Evolutionary conservation across 805 yeast genomes (phyloP).

Genomic region (Wickerhamomyces alni): DNA sequence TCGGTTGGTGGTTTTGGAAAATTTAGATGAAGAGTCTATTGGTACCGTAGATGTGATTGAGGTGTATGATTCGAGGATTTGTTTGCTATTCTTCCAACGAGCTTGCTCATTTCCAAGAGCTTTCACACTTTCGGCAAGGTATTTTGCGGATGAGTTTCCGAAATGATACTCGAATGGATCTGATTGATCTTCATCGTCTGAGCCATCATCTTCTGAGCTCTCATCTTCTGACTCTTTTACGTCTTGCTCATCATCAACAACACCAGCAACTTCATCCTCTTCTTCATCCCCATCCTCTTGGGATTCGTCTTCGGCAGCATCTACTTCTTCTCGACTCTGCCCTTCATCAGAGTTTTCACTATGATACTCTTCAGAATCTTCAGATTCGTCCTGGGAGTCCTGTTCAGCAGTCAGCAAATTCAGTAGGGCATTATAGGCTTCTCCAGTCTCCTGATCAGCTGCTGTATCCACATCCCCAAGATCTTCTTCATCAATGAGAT

Average conservation of each 20-base stretch:
- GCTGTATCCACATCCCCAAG: conserved; percentile 11
- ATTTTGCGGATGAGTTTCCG: conserved; percentile 35
- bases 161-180: conserved; percentile 84
- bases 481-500: neutral
- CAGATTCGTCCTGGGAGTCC: conserved; percentile 15
- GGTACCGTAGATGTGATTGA: conserved; percentile 22
- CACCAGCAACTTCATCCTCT: conserved; percentile 19
- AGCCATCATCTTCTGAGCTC: conserved; percentile 23
- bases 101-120: conserved; percentile 22
- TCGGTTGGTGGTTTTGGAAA: conserved; percentile 19
- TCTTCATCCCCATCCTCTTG: conserved; percentile 25
- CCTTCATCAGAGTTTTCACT: conserved; percentile 1
- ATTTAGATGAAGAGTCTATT: conserved; percentile 12
- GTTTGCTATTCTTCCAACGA: conserved; percentile 21
- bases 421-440: conserved; percentile 62
- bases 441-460: conserved; percentile 26
- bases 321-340: conserved; percentile 8
- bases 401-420: conserved; percentile 51
- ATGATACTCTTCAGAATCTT: too few species aligned
- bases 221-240: conserved; percentile 21
- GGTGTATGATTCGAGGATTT: conserved; percentile 12
- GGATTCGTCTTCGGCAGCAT: conserved; percentile 24
- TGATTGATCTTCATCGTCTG: conserved; percentile 31
- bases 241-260: conserved; percentile 16
- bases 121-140: conserved; percentile 31